These are phyloP conservation scores for Stellera chamaejasme DNA, from an alignment of 345 rosid genomes.

Conservation along the genomic window DNA sequence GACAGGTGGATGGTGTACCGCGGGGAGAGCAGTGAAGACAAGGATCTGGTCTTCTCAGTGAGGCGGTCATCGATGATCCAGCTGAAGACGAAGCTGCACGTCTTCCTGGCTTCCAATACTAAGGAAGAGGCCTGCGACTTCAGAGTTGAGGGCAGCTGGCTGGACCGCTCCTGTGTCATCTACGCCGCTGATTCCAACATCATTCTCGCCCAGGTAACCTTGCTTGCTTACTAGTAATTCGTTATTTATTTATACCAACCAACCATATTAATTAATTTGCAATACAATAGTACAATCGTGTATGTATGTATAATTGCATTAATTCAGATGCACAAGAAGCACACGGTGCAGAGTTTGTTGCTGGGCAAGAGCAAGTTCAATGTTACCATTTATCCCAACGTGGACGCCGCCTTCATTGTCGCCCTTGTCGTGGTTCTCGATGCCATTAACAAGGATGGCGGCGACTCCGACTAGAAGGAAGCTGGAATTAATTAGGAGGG, in stretches of 20 bases:
- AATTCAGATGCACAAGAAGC: constrained; percentile 22
- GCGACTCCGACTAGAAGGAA: no score
- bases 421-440: constrained; percentile 19
- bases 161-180: constrained; percentile 7
- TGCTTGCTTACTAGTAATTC: background rate
- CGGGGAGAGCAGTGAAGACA: constrained; percentile 8
- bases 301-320: background rate
- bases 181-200: constrained; percentile 4
- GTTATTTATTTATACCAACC: no score
- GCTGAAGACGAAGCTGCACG: constrained; percentile 6
- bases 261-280: no score
- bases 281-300: no score
- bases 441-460: constrained; percentile 2
- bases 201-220: constrained; percentile 8
- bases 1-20: constrained; percentile 10
- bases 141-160: constrained; percentile 11
- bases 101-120: constrained; percentile 2
- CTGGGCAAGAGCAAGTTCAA: constrained; percentile 19
- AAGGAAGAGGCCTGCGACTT: constrained; percentile 9
- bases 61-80: constrained; percentile 15
- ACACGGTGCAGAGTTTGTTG: background rate
- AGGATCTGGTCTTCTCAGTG: constrained; percentile 9
- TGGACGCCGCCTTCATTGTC: constrained; percentile 22
- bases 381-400: constrained; percentile 19
- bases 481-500: no score